Evolutionary conservation across 495 filamentous ascomycete genomes (phyloP).

Genomic region (Margaritispora aquatica): DNA sequence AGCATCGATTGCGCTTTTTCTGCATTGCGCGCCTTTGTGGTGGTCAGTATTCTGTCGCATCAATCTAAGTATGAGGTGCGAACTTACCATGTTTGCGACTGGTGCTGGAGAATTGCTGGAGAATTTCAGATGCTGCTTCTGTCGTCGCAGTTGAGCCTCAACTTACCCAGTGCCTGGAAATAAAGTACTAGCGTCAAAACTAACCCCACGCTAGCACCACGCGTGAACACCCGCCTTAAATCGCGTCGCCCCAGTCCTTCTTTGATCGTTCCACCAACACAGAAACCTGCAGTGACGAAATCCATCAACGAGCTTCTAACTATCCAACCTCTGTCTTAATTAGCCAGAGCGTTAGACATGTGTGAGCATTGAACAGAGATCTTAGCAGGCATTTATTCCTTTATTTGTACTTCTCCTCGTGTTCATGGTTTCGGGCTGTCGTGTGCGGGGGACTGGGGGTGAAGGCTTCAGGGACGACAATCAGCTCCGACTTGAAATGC

Average conservation of each 20-base stretch:
- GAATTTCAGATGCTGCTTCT: constrained; percentile 1
- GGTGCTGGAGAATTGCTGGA: background rate
- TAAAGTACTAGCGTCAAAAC: background rate
- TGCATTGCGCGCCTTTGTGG: constrained; percentile 59
- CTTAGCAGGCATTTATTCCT: constrained; percentile 25
- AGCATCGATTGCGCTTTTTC: constrained; percentile 99
- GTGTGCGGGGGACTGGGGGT: background rate
- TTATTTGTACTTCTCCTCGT: background rate
- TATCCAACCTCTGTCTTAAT: constrained; percentile 15
- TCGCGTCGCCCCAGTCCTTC: constrained; percentile 16
- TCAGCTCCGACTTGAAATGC: constrained; percentile 20
- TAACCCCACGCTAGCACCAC: constrained; percentile 11
- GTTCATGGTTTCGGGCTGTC: constrained; percentile 10
- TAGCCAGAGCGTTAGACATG: constrained; percentile 22
- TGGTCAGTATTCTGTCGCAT: constrained; percentile 8
- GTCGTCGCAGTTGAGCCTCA: constrained; percentile 19
- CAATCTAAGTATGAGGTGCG: background rate
- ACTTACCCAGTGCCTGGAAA: too few relatives aligned
- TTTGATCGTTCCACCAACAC: constrained; percentile 1
- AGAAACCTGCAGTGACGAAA: constrained; percentile 26
- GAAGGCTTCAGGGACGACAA: constrained; percentile 19
- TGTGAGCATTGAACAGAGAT: constrained; percentile 34
- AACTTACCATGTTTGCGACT: constrained; percentile 20
- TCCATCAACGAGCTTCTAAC: constrained; percentile 19
- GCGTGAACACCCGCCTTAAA: constrained; percentile 14